phyloP scores from a whole-genome alignment of 2,329 filamentous ascomycete species.

The Davidsoniella australis region DNA sequence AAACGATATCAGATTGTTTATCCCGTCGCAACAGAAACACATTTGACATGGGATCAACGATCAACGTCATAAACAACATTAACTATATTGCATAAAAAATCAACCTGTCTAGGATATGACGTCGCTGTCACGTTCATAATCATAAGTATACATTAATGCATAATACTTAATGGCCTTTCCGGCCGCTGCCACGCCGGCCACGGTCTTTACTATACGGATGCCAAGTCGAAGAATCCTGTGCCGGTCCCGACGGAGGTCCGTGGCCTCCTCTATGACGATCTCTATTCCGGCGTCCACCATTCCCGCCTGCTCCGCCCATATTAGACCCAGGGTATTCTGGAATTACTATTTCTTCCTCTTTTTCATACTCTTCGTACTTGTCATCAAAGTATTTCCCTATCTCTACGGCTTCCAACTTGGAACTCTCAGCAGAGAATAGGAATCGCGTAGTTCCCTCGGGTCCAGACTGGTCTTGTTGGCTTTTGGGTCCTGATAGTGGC shows the following conservation, averaged over 20 bases:
- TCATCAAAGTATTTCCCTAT: slow-evolving; percentile 54
- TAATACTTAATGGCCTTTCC: slow-evolving; percentile 12
- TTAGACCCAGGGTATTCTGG: slow-evolving; percentile 16
- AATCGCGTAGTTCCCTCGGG: slow-evolving; percentile 67
- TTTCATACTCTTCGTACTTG: slow-evolving; percentile 59
- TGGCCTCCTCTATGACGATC: slow-evolving; percentile 5
- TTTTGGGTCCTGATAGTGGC: slow-evolving; percentile 15
- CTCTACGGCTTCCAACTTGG: slow-evolving; percentile 49
- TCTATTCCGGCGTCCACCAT: slow-evolving; percentile 8
- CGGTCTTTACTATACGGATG: slow-evolving; percentile 11
- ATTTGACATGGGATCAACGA: too few species aligned
- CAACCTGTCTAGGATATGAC: too few species aligned
- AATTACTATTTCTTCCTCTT: slow-evolving; percentile 55
- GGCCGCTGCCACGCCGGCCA: slow-evolving; percentile 4
- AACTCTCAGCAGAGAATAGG: slow-evolving; percentile 66
- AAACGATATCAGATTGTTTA: too few species aligned
- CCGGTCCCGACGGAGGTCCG: slow-evolving; percentile 8
- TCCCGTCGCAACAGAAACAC: too few species aligned
- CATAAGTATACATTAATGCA: background rate
- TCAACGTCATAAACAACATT: too few species aligned
- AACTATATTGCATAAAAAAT: too few species aligned
- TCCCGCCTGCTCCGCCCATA: slow-evolving; percentile 13
- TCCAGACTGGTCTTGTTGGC: slow-evolving; percentile 14
- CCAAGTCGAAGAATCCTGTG: slow-evolving; percentile 8
- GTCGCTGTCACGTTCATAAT: background rate